phyloP scores from a whole-genome alignment of 164 flowering plant genomes.

The Piper longum region DNA sequence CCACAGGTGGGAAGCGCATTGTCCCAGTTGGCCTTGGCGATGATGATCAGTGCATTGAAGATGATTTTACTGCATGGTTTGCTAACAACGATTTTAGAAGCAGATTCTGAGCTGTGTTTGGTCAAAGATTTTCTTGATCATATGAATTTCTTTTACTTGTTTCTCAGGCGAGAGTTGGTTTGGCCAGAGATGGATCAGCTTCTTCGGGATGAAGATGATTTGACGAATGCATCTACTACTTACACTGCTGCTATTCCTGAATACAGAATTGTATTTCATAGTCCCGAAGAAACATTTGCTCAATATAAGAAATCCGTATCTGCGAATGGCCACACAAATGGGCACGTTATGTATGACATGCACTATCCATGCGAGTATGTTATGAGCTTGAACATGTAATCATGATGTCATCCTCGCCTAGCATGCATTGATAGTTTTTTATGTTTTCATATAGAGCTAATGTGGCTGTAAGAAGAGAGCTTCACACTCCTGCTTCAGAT shows the following conservation, averaged over 20 bases:
- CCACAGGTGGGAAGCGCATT: slow-evolving; percentile 73
- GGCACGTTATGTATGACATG: slow-evolving; percentile 69
- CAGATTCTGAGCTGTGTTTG: not conserved
- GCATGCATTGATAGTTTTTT: too few species aligned
- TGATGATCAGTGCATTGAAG: slow-evolving; percentile 98
- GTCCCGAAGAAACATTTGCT: slow-evolving; percentile 27
- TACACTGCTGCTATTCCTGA: slow-evolving; percentile 85
- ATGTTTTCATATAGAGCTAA: slow-evolving; percentile 40
- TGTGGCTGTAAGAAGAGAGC: slow-evolving; percentile 80
- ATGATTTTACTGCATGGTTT: slow-evolving; percentile 91
- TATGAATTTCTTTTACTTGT: not conserved
- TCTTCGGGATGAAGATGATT: slow-evolving; percentile 68
- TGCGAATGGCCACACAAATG: slow-evolving; percentile 58
- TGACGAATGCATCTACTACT: slow-evolving; percentile 53
- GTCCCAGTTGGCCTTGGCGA: slow-evolving; percentile 89
- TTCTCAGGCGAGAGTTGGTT: slow-evolving; percentile 48
- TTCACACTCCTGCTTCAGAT: slow-evolving; percentile 79
- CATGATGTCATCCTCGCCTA: not conserved
- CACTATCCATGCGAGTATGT: slow-evolving; percentile 89
- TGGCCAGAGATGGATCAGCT: slow-evolving; percentile 82
- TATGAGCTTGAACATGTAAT: not conserved
- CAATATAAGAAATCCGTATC: slow-evolving; percentile 32
- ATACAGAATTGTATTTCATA: slow-evolving; percentile 65
- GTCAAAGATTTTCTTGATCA: not conserved
- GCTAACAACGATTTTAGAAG: not conserved